Evolutionary conservation across 257 asterid genomes (phyloP).

Genomic region (Solanum sitiens): DNA sequence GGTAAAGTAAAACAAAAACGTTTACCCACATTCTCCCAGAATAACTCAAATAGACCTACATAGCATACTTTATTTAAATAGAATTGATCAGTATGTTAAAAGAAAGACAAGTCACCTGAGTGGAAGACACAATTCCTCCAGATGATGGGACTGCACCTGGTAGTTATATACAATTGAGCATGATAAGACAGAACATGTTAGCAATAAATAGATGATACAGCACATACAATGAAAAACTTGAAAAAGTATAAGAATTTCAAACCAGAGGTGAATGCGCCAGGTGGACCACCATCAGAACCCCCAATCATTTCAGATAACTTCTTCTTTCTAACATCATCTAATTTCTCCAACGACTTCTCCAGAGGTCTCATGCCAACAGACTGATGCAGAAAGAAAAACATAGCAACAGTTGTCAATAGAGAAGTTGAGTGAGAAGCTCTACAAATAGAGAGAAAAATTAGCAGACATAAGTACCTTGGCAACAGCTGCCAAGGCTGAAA

Average conservation of each 20-base stretch:
- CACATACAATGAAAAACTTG: neutral
- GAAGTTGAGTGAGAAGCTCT: neutral
- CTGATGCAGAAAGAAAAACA: conserved; percentile 17
- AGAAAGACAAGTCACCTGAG: conserved; percentile 40
- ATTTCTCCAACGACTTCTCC: conserved; percentile 86
- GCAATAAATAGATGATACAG: neutral
- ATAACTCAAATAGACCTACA: neutral
- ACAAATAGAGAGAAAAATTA: conserved; percentile 4
- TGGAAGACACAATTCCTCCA: conserved; percentile 29
- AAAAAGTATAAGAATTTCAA: conserved; percentile 1
- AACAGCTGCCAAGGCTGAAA: conserved; percentile 86
- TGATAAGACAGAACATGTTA: neutral
- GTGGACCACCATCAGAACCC: conserved; percentile 52
- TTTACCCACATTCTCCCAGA: neutral
- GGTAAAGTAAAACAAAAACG: neutral
- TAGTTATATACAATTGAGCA: conserved; percentile 9
- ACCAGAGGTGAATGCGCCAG: conserved; percentile 54
- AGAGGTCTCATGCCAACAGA: conserved; percentile 97
- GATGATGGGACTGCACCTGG: conserved; percentile 51
- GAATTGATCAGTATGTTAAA: neutral
- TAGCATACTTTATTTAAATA: neutral
- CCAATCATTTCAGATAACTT: conserved; percentile 95
- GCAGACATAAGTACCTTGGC: conserved; percentile 57
- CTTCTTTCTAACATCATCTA: conserved; percentile 88
- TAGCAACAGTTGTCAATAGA: neutral